Conservation (phyloP, 202 grass and related monocot genomes). For the Alloteropsis angusta region DNA sequence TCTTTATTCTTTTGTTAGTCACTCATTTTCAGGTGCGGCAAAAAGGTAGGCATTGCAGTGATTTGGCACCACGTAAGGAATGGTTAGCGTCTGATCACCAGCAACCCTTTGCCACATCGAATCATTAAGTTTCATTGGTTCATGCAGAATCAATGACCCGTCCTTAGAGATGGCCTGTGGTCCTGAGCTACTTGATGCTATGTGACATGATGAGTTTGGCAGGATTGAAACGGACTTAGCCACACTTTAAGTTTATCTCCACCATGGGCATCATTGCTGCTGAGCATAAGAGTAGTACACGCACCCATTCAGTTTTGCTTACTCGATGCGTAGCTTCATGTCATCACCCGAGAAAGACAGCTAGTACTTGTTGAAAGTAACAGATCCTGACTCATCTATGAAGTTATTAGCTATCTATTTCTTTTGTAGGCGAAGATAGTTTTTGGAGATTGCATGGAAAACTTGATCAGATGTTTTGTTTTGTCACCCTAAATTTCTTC, state of each 20-base stretch:
- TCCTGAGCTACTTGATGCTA: slow-evolving; percentile 28
- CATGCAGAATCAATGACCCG: slow-evolving; percentile 23
- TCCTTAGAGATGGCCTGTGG: slow-evolving; percentile 2
- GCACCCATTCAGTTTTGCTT: slow-evolving; percentile 4
- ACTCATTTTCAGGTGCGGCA: background rate
- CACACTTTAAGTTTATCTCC: slow-evolving; percentile 24
- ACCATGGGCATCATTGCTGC: slow-evolving; percentile 4
- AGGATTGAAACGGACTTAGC: slow-evolving; percentile 27
- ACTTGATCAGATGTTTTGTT: background rate
- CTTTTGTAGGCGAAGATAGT: slow-evolving; percentile 13
- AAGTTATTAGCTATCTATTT: slow-evolving; percentile 15
- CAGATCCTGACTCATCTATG: background rate
- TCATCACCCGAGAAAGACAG: slow-evolving; percentile 15
- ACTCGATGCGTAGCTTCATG: slow-evolving; percentile 5
- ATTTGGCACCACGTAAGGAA: background rate
- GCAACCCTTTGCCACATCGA: background rate
- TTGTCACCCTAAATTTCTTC: background rate
- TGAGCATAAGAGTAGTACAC: slow-evolving; percentile 15
- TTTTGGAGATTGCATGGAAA: background rate
- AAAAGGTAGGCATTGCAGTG: background rate
- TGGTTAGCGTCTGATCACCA: background rate
- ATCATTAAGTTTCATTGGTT: slow-evolving; percentile 12
- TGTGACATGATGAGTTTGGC: slow-evolving; percentile 34
- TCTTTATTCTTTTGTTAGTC: background rate
- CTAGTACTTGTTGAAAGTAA: slow-evolving; percentile 18